Base-by-base conservation (phyloP, 78 protist genomes). In the Dictyostelium capitatum region DNA sequence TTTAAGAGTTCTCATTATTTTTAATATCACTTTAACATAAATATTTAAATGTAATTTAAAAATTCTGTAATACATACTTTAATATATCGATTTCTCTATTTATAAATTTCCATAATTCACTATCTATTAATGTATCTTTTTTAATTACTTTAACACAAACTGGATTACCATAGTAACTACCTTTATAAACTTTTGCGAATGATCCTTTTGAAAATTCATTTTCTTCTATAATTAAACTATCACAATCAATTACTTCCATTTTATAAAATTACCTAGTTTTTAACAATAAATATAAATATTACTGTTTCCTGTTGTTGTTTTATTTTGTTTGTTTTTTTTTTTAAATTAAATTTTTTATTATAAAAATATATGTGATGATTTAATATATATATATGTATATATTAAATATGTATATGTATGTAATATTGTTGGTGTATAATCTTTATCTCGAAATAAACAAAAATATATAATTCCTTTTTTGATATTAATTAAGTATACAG, bases 71-170 rank as follows among this genome's bases (percentile, higher is more conserved):
- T 25, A 9, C 2, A 2, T 87, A 87, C 93, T 77, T 74, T 87
- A 87, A 77, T 37, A 87, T 77, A 77, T 78, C 80, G 15, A 87
- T 77, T 77, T 87, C 93, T 65, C 82, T 70, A 64, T 87, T 54
- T 48, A 87, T 46, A 64, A 87, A 87, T 32, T 28, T 50, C 37
- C 67, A 47, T 9, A 79, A 12, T 11, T 87, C 93, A 30, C 69
- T 80, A 77, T 87, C 93, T 14, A 87, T 48, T 14, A 77, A 11
- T 7, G 65, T 15, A 48, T 87, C 93, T 77, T 87, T 87, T 80
- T 64, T 87, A 3, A 87, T 77, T 12, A 87, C 93, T 65, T 87
- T 87, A 20, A 87, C 93, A 87, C 93, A 87, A 28, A 87, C 93
- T 37, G 93, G 53, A 37, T 80, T 74, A 14, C 75, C 79, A 43